Conservation (phyloP, 495 filamentous ascomycete genomes). For the Patellaria atrata region DNA sequence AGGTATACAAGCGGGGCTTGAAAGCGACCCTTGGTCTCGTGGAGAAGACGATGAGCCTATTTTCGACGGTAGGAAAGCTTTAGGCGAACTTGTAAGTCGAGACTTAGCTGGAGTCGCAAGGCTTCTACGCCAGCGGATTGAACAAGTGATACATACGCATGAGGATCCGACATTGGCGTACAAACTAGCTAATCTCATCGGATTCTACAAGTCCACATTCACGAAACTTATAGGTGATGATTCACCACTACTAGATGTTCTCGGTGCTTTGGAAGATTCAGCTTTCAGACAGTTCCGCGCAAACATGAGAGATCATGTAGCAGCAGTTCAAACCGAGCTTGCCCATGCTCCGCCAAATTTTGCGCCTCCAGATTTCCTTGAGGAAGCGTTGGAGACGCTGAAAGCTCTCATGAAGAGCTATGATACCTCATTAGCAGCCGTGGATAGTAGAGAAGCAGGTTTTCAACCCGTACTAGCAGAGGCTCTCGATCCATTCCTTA, state of each 20-base stretch:
- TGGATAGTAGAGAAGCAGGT: slow-evolving; percentile 37
- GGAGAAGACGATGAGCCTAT: slow-evolving; percentile 38
- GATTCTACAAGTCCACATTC: slow-evolving; percentile 82
- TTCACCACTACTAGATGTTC: slow-evolving; percentile 53
- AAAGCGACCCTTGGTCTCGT: slow-evolving; percentile 74
- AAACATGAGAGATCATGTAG: slow-evolving; percentile 63
- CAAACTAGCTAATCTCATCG: slow-evolving; percentile 73
- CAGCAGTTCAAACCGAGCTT: slow-evolving; percentile 54
- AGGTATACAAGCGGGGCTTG: slow-evolving; percentile 69
- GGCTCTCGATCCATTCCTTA: slow-evolving; percentile 75
- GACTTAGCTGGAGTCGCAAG: slow-evolving; percentile 66
- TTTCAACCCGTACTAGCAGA: slow-evolving; percentile 69
- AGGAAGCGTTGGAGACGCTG: slow-evolving; percentile 63
- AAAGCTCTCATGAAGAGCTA: slow-evolving; percentile 64
- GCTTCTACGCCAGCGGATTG: slow-evolving; percentile 65
- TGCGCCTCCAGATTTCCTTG: slow-evolving; percentile 67
- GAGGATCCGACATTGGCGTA: slow-evolving; percentile 82
- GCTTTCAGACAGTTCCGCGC: slow-evolving; percentile 72
- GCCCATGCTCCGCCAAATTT: slow-evolving; percentile 53
- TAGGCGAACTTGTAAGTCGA: slow-evolving; percentile 79
- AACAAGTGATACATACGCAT: slow-evolving; percentile 83
- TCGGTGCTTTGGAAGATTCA: slow-evolving; percentile 54
- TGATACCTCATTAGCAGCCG: slow-evolving; percentile 57
- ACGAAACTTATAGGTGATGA: slow-evolving; percentile 56
- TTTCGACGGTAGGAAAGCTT: slow-evolving; percentile 71